Evolutionary conservation across 1,284 basidiomycete genomes (phyloP).

Genomic region (Cystobasidiaceae sp.): DNA sequence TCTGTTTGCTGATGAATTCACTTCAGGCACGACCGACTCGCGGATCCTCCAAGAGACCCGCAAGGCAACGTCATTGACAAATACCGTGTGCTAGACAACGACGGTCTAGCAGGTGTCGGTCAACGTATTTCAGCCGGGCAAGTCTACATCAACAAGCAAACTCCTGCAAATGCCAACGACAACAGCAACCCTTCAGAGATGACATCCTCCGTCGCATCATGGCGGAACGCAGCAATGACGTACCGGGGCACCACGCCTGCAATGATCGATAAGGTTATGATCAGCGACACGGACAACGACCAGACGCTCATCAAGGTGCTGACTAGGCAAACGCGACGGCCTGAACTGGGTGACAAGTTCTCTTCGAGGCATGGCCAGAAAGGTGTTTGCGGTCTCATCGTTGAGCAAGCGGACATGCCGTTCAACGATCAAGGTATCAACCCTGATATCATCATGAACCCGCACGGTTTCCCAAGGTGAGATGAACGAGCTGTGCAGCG

Average conservation of each 20-base stretch:
- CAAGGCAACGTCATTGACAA: slow-evolving; percentile 65
- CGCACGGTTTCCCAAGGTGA: slow-evolving; percentile 82
- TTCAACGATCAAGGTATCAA: slow-evolving; percentile 97
- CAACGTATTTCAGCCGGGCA: slow-evolving; percentile 89
- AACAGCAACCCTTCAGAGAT: slow-evolving; percentile 50
- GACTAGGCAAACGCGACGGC: slow-evolving; percentile 90
- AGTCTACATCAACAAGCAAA: slow-evolving; percentile 95
- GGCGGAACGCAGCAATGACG: slow-evolving; percentile 81
- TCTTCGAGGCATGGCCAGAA: slow-evolving; percentile 98
- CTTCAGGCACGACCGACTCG: slow-evolving; percentile 79
- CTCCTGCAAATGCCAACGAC: slow-evolving; percentile 78
- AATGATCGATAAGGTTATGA: slow-evolving; percentile 95
- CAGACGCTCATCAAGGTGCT: slow-evolving; percentile 98
- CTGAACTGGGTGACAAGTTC: slow-evolving; percentile 98
- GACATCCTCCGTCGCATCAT: slow-evolving; percentile 65
- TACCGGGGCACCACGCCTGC: slow-evolving; percentile 91
- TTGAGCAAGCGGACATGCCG: slow-evolving; percentile 98
- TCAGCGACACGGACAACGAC: slow-evolving; percentile 83
- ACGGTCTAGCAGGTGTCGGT: slow-evolving; percentile 91
- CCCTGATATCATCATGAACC: slow-evolving; percentile 98
- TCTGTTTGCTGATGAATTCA: slow-evolving; percentile 2
- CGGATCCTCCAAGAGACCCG: slow-evolving; percentile 82
- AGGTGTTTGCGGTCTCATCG: slow-evolving; percentile 96
- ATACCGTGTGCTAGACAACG: slow-evolving; percentile 82
- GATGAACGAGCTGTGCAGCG: not conserved